Evolutionary conservation across 306 rosid genomes (phyloP).

Genomic region (Malus sylvestris): DNA sequence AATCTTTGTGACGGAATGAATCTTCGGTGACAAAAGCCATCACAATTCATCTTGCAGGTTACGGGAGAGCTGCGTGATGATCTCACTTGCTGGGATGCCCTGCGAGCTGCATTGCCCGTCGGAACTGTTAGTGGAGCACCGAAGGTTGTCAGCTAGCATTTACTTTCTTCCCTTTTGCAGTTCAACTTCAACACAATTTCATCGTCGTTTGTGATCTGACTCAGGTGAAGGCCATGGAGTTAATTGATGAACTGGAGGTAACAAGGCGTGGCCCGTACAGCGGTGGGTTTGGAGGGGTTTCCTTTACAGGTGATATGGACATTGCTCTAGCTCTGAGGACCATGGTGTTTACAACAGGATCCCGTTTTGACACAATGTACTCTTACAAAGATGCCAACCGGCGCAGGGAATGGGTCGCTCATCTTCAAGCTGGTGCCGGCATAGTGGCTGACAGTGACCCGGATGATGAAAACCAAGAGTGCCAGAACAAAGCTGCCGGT

Average conservation of each 20-base stretch:
- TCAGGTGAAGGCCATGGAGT: constrained; percentile 86
- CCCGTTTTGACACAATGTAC: constrained; percentile 64
- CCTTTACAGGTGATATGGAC: constrained; percentile 70
- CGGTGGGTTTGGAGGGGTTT: constrained; percentile 66
- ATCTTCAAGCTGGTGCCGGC: constrained; percentile 85
- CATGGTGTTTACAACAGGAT: constrained; percentile 55
- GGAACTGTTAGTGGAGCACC: constrained; percentile 93
- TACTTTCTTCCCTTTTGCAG: neutral
- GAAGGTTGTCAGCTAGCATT: constrained; percentile 38
- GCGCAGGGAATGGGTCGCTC: constrained; percentile 68
- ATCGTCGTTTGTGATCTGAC: constrained; percentile 3
- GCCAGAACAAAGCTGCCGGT: constrained; percentile 89
- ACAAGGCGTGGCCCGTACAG: constrained; percentile 71
- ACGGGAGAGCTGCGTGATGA: constrained; percentile 64
- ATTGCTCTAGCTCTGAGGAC: constrained; percentile 74
- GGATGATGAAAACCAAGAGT: constrained; percentile 63
- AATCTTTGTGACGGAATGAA: neutral
- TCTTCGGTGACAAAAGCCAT: neutral
- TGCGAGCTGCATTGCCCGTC: constrained; percentile 72
- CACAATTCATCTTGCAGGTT: constrained; percentile 36
- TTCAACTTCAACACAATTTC: neutral
- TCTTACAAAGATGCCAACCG: constrained; percentile 40
- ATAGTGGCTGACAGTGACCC: constrained; percentile 81
- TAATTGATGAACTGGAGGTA: constrained; percentile 65
- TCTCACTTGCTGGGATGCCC: constrained; percentile 67